Conservation (phyloP, 2,329 filamentous ascomycete species). For the Verticillium alfalfae region DNA sequence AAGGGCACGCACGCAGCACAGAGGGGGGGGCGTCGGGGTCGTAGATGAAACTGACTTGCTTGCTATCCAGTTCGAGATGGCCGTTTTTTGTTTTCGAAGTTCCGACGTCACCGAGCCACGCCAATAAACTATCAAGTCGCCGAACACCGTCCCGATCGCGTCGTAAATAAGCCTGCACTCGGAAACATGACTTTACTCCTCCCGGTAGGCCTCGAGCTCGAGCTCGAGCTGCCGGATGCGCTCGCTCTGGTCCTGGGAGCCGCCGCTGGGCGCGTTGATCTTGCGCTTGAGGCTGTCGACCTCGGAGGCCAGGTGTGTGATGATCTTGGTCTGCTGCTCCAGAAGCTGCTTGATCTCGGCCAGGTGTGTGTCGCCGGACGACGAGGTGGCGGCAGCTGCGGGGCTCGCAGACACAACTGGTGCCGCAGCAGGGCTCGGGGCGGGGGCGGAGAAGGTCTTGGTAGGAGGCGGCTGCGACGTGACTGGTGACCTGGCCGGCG, state of each 20-base stretch:
- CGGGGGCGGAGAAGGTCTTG: conserved; percentile 10
- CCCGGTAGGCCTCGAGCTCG: conserved; percentile 57
- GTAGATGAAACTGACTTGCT: background rate
- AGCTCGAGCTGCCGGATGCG: conserved; percentile 63
- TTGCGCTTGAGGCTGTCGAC: conserved; percentile 78
- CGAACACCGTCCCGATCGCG: background rate
- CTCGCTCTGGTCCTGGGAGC: conserved; percentile 59
- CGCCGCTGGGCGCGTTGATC: conserved; percentile 45
- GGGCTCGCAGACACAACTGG: conserved; percentile 16
- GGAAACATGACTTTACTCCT: background rate
- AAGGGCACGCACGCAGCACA: too few relatives aligned
- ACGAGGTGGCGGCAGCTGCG: conserved; percentile 17
- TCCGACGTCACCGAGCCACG: background rate
- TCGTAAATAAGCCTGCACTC: background rate
- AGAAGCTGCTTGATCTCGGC: conserved; percentile 73
- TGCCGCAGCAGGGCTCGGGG: conserved; percentile 16
- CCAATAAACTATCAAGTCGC: background rate
- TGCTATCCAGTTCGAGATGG: conserved; percentile 1
- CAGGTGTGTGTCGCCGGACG: conserved; percentile 57
- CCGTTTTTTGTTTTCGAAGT: background rate
- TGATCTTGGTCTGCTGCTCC: conserved; percentile 70
- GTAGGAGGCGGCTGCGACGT: conserved; percentile 5
- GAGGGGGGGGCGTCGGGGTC: background rate
- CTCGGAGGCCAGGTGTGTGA: conserved; percentile 64
- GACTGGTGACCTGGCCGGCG: conserved; percentile 22